phyloP scores from a whole-genome alignment of 805 yeast genomes.

The Cyberlindnera bimundalis region DNA sequence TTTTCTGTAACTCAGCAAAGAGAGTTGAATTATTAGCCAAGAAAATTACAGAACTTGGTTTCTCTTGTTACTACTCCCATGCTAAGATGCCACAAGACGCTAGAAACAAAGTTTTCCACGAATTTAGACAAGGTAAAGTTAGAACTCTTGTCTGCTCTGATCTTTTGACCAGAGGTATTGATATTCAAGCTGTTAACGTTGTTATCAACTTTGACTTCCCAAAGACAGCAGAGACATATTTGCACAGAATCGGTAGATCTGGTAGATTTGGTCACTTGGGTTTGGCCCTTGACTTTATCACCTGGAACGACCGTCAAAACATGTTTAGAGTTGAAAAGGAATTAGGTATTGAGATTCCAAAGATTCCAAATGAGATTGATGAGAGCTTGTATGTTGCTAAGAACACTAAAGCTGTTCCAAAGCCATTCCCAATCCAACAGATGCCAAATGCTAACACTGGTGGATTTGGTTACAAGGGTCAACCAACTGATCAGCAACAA shows the following conservation, averaged over 20 bases:
- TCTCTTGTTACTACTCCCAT: conserved; percentile 94
- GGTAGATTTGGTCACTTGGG: conserved; percentile 99
- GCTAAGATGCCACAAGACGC: conserved; percentile 97
- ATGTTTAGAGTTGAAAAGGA: conserved; percentile 95
- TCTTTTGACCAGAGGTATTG: conserved; percentile 95
- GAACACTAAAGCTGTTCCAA: conserved; percentile 70
- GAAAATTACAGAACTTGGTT: conserved; percentile 93
- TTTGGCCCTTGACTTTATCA: conserved; percentile 92
- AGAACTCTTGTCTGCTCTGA: conserved; percentile 97
- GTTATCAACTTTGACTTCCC: conserved; percentile 99
- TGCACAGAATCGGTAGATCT: conserved; percentile 98
- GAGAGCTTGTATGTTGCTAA: conserved; percentile 84
- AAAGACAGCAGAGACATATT: conserved; percentile 93
- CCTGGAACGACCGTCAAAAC: conserved; percentile 94
- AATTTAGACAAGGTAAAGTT: conserved; percentile 96
- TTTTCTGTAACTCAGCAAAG: conserved; percentile 94
- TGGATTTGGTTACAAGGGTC: conserved; percentile 45
- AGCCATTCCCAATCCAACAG: conserved; percentile 78
- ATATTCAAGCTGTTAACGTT: conserved; percentile 97
- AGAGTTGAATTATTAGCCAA: conserved; percentile 95
- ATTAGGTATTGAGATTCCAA: conserved; percentile 94
- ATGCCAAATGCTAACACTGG: conserved; percentile 40
- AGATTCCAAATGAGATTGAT: conserved; percentile 94
- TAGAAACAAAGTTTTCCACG: conserved; percentile 97
- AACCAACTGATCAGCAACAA: conserved; percentile 30